Percentiles rank a stretch among this genome's conserved stretches.
phyloP scores from a whole-genome alignment of 371 early-diverging fungal genomes.

The Apophysomyces variabilis region DNA sequence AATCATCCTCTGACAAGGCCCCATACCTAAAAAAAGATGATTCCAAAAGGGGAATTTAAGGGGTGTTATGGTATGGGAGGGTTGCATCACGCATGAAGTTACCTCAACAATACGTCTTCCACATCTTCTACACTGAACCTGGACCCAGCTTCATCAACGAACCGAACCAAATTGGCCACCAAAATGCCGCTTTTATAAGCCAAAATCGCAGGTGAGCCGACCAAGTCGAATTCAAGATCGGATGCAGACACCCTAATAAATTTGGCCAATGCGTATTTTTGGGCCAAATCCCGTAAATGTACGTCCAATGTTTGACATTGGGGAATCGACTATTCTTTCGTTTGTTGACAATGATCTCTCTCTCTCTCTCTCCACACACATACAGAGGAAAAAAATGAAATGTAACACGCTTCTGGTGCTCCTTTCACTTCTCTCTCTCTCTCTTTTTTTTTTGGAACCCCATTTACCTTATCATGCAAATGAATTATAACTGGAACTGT shows the following conservation, averaged over 20 bases:
- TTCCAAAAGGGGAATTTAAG: neutral
- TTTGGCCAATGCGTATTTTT: conserved; percentile 53
- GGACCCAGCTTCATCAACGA: conserved; percentile 47
- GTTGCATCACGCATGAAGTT: conserved; percentile 22
- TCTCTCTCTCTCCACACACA: neutral
- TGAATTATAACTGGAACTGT: conserved; percentile 54
- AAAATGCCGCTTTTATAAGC: conserved; percentile 53
- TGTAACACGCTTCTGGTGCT: too few species aligned
- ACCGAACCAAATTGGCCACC: conserved; percentile 54
- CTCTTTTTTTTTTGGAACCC: neutral
- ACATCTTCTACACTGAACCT: conserved; percentile 43
- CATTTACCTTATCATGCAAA: conserved; percentile 49
- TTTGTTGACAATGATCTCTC: neutral
- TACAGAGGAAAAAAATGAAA: neutral
- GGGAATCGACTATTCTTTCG: conserved; percentile 29
- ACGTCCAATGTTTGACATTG: conserved; percentile 46
- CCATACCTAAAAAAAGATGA: conserved; percentile 27
- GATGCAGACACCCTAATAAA: conserved; percentile 55
- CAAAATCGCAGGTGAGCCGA: conserved; percentile 58
- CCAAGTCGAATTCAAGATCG: conserved; percentile 55
- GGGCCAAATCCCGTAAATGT: conserved; percentile 35
- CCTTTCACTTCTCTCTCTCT: neutral
- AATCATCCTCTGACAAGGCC: conserved; percentile 44
- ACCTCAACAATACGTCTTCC: conserved; percentile 46
- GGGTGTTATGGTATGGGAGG: conserved; percentile 7